phyloP scores from a whole-genome alignment of 495 filamentous ascomycete genomes.

The Annulohypoxylon nitens region DNA sequence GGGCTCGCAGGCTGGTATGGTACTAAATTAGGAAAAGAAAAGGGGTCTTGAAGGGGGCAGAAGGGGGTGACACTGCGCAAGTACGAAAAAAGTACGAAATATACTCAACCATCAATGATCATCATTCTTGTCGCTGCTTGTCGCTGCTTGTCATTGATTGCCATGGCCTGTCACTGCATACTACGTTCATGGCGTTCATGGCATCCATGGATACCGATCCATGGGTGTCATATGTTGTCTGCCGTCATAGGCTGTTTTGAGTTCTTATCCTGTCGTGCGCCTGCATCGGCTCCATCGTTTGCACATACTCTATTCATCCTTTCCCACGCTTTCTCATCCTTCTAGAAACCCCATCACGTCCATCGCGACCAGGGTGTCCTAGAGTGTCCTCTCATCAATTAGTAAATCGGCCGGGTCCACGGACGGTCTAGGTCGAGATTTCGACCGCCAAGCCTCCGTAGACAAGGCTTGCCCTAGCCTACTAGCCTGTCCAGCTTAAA shows the following conservation, averaged over 20 bases:
- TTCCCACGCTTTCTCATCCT: slow-evolving; percentile 29
- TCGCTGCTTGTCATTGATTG: too few species aligned
- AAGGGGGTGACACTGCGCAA: neutral
- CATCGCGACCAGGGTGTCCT: slow-evolving; percentile 20
- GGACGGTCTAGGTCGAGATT: slow-evolving; percentile 11
- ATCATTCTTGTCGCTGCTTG: neutral
- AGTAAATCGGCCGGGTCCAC: slow-evolving; percentile 13
- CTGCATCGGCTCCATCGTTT: slow-evolving; percentile 26
- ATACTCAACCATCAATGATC: neutral
- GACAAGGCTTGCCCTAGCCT: slow-evolving; percentile 12
- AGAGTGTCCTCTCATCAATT: slow-evolving; percentile 1
- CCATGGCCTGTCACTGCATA: neutral
- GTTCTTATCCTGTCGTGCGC: slow-evolving; percentile 32
- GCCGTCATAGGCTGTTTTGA: slow-evolving; percentile 25
- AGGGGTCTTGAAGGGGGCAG: neutral
- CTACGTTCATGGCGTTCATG: too few species aligned
- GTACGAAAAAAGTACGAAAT: slow-evolving; percentile 1
- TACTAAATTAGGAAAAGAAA: slow-evolving; percentile 3
- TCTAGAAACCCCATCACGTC: slow-evolving; percentile 31
- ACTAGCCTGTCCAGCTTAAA: slow-evolving; percentile 1
- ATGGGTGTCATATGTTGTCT: slow-evolving; percentile 3
- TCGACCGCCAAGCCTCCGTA: slow-evolving; percentile 23
- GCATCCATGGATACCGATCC: neutral
- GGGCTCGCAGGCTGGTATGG: too few species aligned
- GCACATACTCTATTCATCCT: slow-evolving; percentile 10